These are phyloP conservation scores for Chlorophyllum brunneum DNA, from an alignment of 768 basidiomycete genomes.

Conservation along the genomic window DNA sequence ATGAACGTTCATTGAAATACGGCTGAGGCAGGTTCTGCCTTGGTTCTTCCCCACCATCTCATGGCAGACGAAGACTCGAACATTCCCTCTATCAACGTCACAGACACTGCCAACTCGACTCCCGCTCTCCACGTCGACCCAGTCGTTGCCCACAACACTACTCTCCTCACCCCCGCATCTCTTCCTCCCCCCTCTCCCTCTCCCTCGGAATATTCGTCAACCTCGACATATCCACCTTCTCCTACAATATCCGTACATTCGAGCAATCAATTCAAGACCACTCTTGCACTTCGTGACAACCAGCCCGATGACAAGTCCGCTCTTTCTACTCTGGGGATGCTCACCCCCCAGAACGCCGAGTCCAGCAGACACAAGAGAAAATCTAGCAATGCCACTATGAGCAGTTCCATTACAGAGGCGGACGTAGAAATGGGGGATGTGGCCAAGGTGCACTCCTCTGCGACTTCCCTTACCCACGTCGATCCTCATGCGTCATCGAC, in stretches of 20 bases:
- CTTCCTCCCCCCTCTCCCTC: slow-evolving; percentile 15
- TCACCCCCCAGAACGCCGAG: slow-evolving; percentile 32
- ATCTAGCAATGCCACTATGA: slow-evolving; percentile 51
- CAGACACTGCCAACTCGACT: slow-evolving; percentile 17
- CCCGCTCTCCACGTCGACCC: slow-evolving; percentile 11
- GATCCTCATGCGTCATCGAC: slow-evolving; percentile 16
- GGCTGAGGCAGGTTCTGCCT: not conserved
- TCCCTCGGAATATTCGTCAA: slow-evolving; percentile 24
- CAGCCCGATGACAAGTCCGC: slow-evolving; percentile 56
- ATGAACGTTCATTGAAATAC: not conserved
- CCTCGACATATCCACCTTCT: slow-evolving; percentile 54
- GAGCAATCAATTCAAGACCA: slow-evolving; percentile 51
- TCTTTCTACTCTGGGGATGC: slow-evolving; percentile 46
- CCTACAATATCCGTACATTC: slow-evolving; percentile 71
- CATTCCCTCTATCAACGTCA: slow-evolving; percentile 32
- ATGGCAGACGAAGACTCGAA: slow-evolving; percentile 19
- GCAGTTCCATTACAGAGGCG: slow-evolving; percentile 43
- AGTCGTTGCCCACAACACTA: slow-evolving; percentile 11
- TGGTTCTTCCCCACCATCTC: not conserved
- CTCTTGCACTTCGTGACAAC: slow-evolving; percentile 63
- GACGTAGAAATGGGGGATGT: slow-evolving; percentile 41
- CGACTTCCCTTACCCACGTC: slow-evolving; percentile 32
- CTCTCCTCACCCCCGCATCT: slow-evolving; percentile 16
- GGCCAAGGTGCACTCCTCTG: slow-evolving; percentile 34
- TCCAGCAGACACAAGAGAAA: slow-evolving; percentile 45